Conservation (phyloP, 352 stramenopile species). For the Elongisporangium prolatum region DNA sequence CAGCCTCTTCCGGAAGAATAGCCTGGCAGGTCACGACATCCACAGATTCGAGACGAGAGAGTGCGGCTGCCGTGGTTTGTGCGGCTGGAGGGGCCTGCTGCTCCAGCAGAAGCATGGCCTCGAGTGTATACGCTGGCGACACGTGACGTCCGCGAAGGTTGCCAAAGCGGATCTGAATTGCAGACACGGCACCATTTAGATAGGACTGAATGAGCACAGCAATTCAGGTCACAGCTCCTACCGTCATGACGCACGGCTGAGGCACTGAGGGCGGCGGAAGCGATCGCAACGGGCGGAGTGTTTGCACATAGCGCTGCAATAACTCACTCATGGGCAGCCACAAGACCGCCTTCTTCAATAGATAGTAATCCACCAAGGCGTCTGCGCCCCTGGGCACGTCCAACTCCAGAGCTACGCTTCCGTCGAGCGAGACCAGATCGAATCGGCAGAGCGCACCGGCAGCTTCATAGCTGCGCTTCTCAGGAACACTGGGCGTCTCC, state of each 20-base stretch:
- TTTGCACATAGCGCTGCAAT: slow-evolving; percentile 32
- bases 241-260: slow-evolving; percentile 24
- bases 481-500: slow-evolving; percentile 20
- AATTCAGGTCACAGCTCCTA: slow-evolving; percentile 6
- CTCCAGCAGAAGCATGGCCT: slow-evolving; percentile 7
- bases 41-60: slow-evolving; percentile 23
- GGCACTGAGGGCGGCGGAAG: slow-evolving; percentile 7
- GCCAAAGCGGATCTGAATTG: slow-evolving; percentile 7
- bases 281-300: slow-evolving; percentile 18
- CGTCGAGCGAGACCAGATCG: slow-evolving; percentile 47
- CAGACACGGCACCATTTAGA: neutral
- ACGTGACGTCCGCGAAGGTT: neutral
- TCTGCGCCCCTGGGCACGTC: slow-evolving; percentile 44
- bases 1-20: neutral
- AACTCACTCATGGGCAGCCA: slow-evolving; percentile 45
- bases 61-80: neutral
- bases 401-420: slow-evolving; percentile 42
- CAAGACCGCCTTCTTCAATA: slow-evolving; percentile 43
- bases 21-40: slow-evolving; percentile 21
- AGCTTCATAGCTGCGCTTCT: slow-evolving; percentile 32
- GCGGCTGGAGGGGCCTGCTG: neutral
- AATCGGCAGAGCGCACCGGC: slow-evolving; percentile 28
- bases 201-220: neutral
- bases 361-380: slow-evolving; percentile 53
- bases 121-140: neutral